Evolutionary conservation across 2,329 filamentous ascomycete genomes (phyloP).

Genomic region (Pseudogymnoascus sp.): DNA sequence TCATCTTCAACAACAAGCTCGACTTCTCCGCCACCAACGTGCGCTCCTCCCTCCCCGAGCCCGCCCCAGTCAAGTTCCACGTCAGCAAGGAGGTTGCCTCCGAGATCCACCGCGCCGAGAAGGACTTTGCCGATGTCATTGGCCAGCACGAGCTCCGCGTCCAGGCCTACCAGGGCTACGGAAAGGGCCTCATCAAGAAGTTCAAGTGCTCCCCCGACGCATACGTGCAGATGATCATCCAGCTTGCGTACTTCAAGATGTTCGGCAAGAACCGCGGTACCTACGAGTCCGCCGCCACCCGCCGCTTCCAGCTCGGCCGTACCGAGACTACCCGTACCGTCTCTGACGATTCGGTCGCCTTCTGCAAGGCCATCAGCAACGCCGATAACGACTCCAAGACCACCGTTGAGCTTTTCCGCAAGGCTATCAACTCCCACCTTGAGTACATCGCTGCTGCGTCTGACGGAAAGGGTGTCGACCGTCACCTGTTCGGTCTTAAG

Average conservation of each 20-base stretch:
- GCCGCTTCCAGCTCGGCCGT: conserved; percentile 91
- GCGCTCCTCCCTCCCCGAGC: conserved; percentile 78
- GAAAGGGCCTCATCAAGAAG: conserved; percentile 98
- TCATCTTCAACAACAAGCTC: conserved; percentile 90
- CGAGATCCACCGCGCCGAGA: conserved; percentile 70
- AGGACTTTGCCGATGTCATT: conserved; percentile 76
- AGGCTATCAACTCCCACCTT: conserved; percentile 72
- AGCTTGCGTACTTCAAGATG: conserved; percentile 98
- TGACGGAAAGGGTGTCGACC: conserved; percentile 88
- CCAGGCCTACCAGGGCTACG: conserved; percentile 94
- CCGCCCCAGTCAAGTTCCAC: conserved; percentile 68
- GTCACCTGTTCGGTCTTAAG: conserved; percentile 96
- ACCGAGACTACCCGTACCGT: conserved; percentile 94
- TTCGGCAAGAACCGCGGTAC: conserved; percentile 96
- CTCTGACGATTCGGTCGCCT: conserved; percentile 83
- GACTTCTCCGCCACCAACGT: conserved; percentile 74
- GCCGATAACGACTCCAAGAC: conserved; percentile 54
- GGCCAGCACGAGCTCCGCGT: conserved; percentile 84
- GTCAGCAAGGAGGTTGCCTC: conserved; percentile 65
- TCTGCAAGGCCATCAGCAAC: conserved; percentile 82
- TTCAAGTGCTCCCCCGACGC: conserved; percentile 98
- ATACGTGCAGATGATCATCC: conserved; percentile 97
- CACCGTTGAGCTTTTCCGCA: conserved; percentile 69
- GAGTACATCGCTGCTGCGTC: conserved; percentile 87
- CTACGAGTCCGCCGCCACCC: conserved; percentile 91